These are phyloP conservation scores for Agapanthus africanus DNA, from an alignment of 106 monocot species.

Conservation along the genomic window DNA sequence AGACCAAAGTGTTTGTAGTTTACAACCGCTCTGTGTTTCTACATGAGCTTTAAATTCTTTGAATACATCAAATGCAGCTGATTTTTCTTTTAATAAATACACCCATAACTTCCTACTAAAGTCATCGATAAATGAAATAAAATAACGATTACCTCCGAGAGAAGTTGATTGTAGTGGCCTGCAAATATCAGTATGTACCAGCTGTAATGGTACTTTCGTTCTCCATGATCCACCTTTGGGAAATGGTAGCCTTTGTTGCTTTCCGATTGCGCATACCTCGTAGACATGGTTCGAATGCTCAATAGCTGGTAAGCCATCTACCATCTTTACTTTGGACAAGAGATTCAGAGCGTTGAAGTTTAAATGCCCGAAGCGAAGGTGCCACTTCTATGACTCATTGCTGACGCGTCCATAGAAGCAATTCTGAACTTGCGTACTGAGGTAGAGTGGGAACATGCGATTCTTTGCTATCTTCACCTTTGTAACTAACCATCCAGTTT, in stretches of 20 bases:
- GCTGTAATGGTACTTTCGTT: conserved; percentile 1
- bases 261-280: conserved; percentile 8
- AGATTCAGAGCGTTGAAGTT: neutral
- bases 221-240: neutral
- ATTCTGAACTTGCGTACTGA: neutral
- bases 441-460: neutral
- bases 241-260: conserved; percentile 11
- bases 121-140: neutral
- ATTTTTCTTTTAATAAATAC: conserved; percentile 16
- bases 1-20: neutral
- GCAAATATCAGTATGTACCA: neutral
- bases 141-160: neutral
- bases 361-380: neutral
- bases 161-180: neutral
- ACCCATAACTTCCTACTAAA: conserved; percentile 7
- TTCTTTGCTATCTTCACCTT: neutral
- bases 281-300: neutral
- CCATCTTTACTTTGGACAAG: neutral
- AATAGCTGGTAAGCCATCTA: neutral
- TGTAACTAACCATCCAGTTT: neutral
- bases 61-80: conserved; percentile 4
- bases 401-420: neutral
- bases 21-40: neutral
- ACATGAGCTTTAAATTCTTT: conserved; percentile 9
- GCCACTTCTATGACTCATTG: neutral